Evolutionary conservation across 2,329 filamentous ascomycete genomes (phyloP), one percentile per base, ranked within the genome.

Genomic region (Cercospora sp.): DNA sequence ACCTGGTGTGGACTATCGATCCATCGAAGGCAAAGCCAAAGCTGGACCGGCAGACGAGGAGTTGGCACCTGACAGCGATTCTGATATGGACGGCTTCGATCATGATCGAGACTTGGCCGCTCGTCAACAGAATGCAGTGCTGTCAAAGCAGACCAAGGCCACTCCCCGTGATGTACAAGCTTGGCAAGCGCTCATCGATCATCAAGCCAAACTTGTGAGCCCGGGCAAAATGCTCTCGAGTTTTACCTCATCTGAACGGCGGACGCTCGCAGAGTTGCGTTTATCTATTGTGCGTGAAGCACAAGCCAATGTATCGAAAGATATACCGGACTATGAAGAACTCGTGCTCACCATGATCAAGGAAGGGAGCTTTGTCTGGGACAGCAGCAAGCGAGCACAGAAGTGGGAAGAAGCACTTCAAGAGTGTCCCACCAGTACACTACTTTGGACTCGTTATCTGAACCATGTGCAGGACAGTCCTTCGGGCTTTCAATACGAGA

Each of bases 221-320:
- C 80, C 83, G 26, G 82, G 83, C 53, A 76, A 75, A 68, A 81
- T 81, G 75, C 83, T 76, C 51, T 82, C 79, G 45, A 78, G 75
- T 31, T 81, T 83, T 26, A 89, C 87, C 0, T 81, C 82, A 30
- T 87, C 89, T 3, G 91, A 95, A 75, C 81, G 83, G 61, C 86
- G 85, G 69, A 90, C 90, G 69, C 87, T 92, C 64, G 89, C 92
- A 3, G 90, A 95, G 70, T 88, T 97, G 65, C 94, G 92, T 72
- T 81, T 96, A 2, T 88, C 90, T 1, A 87, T 96, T 69, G 91
- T 94, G 68, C 88, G 94, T 71, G 89, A 92, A 69, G 94, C 94
- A 0, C 78, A 97, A 7, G 80, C 83, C 10, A 86, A 90, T 57
- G 83, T 87, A 5, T 77, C 77, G 0, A 79, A 81, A 0, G 73